These are phyloP conservation scores for Phytophthora tubulina DNA, from an alignment of 352 stramenopile genomes.

Conservation along the genomic window DNA sequence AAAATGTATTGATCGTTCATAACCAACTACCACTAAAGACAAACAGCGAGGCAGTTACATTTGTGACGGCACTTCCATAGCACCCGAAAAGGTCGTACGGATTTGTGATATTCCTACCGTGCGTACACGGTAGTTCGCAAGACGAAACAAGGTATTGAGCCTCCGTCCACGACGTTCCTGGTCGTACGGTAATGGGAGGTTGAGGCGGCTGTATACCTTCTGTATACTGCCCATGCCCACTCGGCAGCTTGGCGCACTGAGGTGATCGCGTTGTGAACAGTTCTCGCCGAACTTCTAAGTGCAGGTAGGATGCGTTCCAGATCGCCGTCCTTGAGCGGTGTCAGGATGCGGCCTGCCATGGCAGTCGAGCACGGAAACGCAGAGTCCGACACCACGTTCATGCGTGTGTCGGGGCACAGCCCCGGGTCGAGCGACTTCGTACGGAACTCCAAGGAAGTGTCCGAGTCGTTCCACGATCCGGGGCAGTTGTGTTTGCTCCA, in stretches of 20 bases:
- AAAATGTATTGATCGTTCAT: too few relatives aligned
- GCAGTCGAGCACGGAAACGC: slow-evolving; percentile 3
- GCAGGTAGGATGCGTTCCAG: neutral
- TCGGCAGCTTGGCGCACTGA: neutral
- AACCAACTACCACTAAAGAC: too few relatives aligned
- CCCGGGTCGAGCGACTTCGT: neutral
- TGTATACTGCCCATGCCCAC: too few relatives aligned
- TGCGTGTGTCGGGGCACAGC: slow-evolving; percentile 10
- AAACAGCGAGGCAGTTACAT: too few relatives aligned
- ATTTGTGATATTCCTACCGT: slow-evolving; percentile 1
- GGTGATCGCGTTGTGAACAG: slow-evolving; percentile 3
- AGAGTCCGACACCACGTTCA: slow-evolving; percentile 6
- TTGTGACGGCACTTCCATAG: neutral
- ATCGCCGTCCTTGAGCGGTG: too few relatives aligned
- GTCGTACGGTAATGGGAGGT: neutral
- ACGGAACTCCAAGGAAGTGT: too few relatives aligned
- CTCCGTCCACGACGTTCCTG: neutral
- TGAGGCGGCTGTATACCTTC: too few relatives aligned
- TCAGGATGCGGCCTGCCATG: neutral
- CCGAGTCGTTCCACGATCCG: too few relatives aligned
- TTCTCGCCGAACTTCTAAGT: slow-evolving; percentile 3
- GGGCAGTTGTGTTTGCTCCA: too few relatives aligned
- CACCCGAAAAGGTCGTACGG: neutral
- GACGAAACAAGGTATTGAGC: slow-evolving; percentile 1
- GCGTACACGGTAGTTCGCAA: neutral